Evolutionary conservation across 1,284 basidiomycete species (phyloP).

Genomic region (Leccinum pseudoinsigne): DNA sequence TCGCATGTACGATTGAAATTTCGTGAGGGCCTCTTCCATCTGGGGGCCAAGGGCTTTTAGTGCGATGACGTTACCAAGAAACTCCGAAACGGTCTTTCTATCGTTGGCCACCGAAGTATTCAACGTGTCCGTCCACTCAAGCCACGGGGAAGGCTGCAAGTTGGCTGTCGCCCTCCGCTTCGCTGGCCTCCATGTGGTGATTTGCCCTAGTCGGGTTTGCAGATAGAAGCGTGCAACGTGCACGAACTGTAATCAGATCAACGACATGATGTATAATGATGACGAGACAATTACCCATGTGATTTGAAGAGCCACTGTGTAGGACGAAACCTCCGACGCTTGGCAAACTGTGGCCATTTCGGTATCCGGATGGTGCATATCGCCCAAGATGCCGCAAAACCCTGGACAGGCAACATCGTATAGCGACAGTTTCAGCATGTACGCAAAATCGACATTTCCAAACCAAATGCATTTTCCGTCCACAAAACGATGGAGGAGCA

Average conservation of each 20-base stretch:
- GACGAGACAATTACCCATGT: neutral
- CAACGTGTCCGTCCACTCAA: neutral
- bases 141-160: neutral
- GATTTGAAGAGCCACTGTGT: neutral
- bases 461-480: neutral
- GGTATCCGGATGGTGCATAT: neutral
- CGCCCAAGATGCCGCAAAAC: neutral
- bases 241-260: neutral
- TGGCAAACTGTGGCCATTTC: neutral
- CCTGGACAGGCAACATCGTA: conserved; percentile 1
- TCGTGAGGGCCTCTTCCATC: neutral
- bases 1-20: neutral
- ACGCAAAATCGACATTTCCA: neutral
- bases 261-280: neutral
- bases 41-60: neutral
- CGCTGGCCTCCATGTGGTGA: neutral
- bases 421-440: neutral
- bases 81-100: neutral
- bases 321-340: neutral
- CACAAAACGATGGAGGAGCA: neutral
- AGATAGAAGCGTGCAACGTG: neutral
- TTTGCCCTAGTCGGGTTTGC: neutral
- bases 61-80: neutral
- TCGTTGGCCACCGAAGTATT: neutral
- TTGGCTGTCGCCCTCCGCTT: neutral